Evolutionary conservation across 2,329 filamentous ascomycete genomes (phyloP).

Genomic region (Sarocladiaceae sp.): DNA sequence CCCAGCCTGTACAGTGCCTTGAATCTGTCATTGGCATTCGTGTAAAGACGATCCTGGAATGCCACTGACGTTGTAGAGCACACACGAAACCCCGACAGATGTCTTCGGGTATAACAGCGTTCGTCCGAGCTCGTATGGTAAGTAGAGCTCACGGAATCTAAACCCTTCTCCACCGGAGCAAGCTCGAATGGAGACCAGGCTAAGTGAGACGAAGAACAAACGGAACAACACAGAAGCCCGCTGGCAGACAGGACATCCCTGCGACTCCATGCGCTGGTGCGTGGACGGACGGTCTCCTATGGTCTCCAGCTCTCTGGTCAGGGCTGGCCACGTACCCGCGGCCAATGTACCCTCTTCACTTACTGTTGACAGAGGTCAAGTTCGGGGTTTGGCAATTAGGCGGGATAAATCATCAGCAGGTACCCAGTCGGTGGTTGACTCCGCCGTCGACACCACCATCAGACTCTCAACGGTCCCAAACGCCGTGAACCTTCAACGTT

Average conservation of each 20-base stretch:
- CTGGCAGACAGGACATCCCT: not conserved
- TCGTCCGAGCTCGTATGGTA: not conserved
- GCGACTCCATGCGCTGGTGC: not conserved
- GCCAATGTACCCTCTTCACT: not conserved
- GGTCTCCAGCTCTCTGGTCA: not conserved
- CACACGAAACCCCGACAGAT: not conserved
- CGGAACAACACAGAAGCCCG: slow-evolving; percentile 1
- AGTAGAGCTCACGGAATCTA: not conserved
- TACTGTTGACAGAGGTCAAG: not conserved
- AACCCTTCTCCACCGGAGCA: too few species aligned
- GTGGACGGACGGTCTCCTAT: not conserved
- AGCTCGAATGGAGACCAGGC: not conserved
- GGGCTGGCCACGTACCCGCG: not conserved
- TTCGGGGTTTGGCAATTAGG: not conserved
- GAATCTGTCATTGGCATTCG: not conserved
- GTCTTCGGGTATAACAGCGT: not conserved
- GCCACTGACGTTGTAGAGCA: not conserved
- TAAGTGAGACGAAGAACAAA: not conserved
- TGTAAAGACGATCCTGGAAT: not conserved
- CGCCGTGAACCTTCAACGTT: slow-evolving; percentile 8
- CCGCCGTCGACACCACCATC: slow-evolving; percentile 7
- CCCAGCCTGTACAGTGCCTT: not conserved
- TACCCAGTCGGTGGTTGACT: not conserved
- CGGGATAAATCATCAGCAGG: not conserved
- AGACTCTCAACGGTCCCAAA: slow-evolving; percentile 4